A percentile compares a stretch with the other conserved stretches of the same genome.
Evolutionary conservation across 345 rosid species (phyloP).

Genomic region (Eucalyptus tenuipes): DNA sequence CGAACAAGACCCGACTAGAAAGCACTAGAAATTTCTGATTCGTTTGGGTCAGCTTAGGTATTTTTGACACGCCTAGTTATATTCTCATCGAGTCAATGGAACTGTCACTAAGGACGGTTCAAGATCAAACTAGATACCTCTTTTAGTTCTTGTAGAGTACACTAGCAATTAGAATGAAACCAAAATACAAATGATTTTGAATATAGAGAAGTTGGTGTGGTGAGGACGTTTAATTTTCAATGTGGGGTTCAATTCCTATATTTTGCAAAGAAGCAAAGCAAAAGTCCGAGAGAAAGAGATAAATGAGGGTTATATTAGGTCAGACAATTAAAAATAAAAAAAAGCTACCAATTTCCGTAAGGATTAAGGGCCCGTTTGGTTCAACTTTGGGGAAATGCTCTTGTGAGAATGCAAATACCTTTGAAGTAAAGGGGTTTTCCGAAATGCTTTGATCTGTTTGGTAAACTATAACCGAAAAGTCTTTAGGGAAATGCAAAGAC

Average conservation of each 20-base stretch:
- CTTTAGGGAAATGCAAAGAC: too few relatives aligned
- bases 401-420: too few relatives aligned
- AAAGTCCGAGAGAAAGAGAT: rapidly evolving
- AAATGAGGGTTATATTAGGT: neutral
- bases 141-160: neutral
- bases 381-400: too few relatives aligned
- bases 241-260: rapidly evolving
- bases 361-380: too few relatives aligned
- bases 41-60: rapidly evolving
- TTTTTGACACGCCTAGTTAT: neutral
- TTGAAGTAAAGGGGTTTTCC: too few relatives aligned
- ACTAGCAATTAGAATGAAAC: too few relatives aligned
- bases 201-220: neutral
- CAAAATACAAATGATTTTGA: neutral
- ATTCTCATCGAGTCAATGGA: neutral
- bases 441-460: too few relatives aligned
- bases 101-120: neutral
- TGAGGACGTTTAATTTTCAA: rapidly evolving
- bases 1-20: neutral
- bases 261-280: rapidly evolving
- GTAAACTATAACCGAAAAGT: too few relatives aligned
- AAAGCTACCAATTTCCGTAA: neutral
- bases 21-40: rapidly evolving
- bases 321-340: neutral
- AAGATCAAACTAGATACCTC: neutral